Base-by-base conservation (phyloP, 176 grass and related monocot genomes). In the Cocos nucifera region DNA sequence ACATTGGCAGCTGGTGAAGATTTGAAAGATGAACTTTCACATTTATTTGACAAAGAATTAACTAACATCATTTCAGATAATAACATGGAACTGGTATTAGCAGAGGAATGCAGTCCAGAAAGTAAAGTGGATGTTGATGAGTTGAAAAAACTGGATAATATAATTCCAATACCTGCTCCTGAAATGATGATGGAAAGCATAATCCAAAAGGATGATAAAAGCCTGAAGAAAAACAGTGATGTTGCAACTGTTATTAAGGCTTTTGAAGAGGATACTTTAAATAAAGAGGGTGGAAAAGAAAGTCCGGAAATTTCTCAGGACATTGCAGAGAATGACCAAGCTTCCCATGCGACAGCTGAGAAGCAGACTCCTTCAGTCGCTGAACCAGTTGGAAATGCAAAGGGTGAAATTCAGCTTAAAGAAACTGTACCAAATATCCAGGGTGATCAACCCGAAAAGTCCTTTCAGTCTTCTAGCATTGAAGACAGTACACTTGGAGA, bases 211-310 rank as follows among this genome's bases (percentile, higher is more conserved):
- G 75, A 75, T 55, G 54, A 67, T 18, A 48, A 44, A 82, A 79
- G 62, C 57, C 57, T 73, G 54, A 72, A 71, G 4, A 64, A 23
- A 18, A 61, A 67, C 61, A 49, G 49, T 64, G 56, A 69, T 73
- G 68, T 68, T 20, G 50, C 53, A 60, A 80, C 19, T 59, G 57
- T 27, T 35, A 18, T 54, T 65, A 69, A 70, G 50, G 51, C 22
- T 86, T 66, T 60, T 58, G 32, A 78, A 59, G 65, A 81, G 21
- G 26, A 62, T 44, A 57, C 49, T 74, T 73, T 22, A 48, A 55
- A 56, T n/a, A 64, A 74, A 74, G 69, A 44, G 35, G 2, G 35
- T 6, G 10, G 27, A 73, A 69, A 32, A 61, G 64, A 55, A 48
- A 24, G 56, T 65, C 15, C 17, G 14, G 56, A 53, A 24, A 62